A percentile compares a stretch with the other conserved stretches of the same genome.
These are phyloP conservation scores for Trypanosoma boissoni DNA, from an alignment of 208 protist genomes.

Conservation along the genomic window DNA sequence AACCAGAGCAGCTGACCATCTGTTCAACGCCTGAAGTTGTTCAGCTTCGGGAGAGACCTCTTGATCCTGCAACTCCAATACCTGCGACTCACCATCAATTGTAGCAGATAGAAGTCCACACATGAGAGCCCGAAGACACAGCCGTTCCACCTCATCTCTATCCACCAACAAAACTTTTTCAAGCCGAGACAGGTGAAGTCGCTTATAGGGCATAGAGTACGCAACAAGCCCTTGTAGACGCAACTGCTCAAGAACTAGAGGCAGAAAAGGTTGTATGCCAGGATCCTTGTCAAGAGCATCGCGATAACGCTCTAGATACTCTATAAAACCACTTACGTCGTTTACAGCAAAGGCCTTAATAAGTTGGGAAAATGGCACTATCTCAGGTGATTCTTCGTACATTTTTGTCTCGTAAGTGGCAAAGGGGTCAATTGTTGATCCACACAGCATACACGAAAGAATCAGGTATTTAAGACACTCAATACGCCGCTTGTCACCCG, in stretches of 20 bases:
- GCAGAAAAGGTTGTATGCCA: slow-evolving; percentile 89
- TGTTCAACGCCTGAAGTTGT: slow-evolving; percentile 20
- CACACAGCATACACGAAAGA: slow-evolving; percentile 87
- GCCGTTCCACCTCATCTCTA: slow-evolving; percentile 70
- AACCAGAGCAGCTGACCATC: slow-evolving; percentile 26
- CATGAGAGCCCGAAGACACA: slow-evolving; percentile 92
- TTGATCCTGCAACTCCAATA: slow-evolving; percentile 32
- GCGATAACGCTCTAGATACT: slow-evolving; percentile 69
- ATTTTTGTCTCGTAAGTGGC: slow-evolving; percentile 90
- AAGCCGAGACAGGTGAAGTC: slow-evolving; percentile 40
- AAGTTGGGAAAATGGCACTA: slow-evolving; percentile 91
- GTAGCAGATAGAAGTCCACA: slow-evolving; percentile 74
- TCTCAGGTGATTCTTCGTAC: slow-evolving; percentile 86
- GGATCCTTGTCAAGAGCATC: slow-evolving; percentile 77
- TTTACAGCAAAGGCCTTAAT: slow-evolving; percentile 61
- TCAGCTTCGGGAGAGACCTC: slow-evolving; percentile 12
- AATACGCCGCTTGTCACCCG: slow-evolving; percentile 71
- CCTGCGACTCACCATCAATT: slow-evolving; percentile 31
- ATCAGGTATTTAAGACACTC: slow-evolving; percentile 93
- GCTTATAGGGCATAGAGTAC: slow-evolving; percentile 89
- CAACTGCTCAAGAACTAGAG: slow-evolving; percentile 89
- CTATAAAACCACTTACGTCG: slow-evolving; percentile 86
- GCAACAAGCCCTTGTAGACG: slow-evolving; percentile 88
- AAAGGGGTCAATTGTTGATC: slow-evolving; percentile 90
- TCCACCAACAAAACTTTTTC: slow-evolving; percentile 75